Evolutionary conservation across 2,329 filamentous ascomycete genomes (phyloP).

Genomic region (Fusarium mundagurra): DNA sequence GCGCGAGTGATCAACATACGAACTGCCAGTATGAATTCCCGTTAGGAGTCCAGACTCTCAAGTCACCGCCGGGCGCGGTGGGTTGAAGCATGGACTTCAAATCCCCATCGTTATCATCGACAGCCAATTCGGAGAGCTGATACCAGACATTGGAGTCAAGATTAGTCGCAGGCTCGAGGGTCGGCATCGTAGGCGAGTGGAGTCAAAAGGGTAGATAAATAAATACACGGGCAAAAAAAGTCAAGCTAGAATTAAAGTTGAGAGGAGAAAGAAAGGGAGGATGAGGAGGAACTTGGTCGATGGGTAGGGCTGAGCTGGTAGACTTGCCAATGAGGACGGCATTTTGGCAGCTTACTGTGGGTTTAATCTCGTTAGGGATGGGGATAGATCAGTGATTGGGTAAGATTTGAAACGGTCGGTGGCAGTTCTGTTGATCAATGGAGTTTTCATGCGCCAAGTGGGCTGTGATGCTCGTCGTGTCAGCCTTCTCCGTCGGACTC

Average conservation of each 20-base stretch:
- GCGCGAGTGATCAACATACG: not conserved
- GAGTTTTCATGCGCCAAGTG: not conserved
- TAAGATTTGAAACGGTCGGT: not conserved
- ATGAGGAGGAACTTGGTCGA: not conserved
- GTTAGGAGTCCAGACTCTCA: conserved; percentile 35
- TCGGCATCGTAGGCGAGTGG: conserved; percentile 4
- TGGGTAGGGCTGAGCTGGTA: conserved; percentile 15
- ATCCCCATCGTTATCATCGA: conserved; percentile 41
- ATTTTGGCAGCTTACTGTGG: not conserved
- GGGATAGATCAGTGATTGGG: not conserved
- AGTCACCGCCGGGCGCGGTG: conserved; percentile 6
- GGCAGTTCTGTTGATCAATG: not conserved
- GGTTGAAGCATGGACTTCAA: conserved; percentile 40
- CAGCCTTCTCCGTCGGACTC: not conserved
- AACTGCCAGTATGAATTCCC: conserved; percentile 24
- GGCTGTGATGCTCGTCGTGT: not conserved
- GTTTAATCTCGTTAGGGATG: not conserved
- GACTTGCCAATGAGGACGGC: not conserved
- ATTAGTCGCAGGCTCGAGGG: conserved; percentile 31
- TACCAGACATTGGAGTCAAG: conserved; percentile 51
- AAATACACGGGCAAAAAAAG: not conserved
- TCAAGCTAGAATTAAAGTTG: not conserved
- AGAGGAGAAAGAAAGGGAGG: not conserved
- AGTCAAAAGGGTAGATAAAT: not conserved
- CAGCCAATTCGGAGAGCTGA: conserved; percentile 48